Percentiles rank a stretch among this genome's conserved stretches.
Conservation (phyloP, 345 rosid species). For the Ceriops decandra region DNA sequence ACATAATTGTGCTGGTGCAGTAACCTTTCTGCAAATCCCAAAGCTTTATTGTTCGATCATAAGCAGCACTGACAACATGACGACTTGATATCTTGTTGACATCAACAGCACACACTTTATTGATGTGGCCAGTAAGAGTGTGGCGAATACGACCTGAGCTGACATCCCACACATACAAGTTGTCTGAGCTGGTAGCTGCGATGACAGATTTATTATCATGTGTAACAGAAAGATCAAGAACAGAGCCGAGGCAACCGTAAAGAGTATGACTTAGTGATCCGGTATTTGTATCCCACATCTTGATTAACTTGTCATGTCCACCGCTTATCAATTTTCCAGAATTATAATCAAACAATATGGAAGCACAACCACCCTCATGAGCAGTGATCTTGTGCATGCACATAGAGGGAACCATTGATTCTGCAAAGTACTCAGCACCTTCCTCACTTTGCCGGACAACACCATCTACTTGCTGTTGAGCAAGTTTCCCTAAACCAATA, state of each 20-base stretch:
- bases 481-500: constrained; percentile 82
- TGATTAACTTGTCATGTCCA: constrained; percentile 79
- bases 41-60: constrained; percentile 91
- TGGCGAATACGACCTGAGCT: constrained; percentile 71
- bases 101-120: constrained; percentile 93
- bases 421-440: constrained; percentile 80
- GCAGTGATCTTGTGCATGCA: constrained; percentile 77
- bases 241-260: constrained; percentile 79
- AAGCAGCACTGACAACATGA: constrained; percentile 82
- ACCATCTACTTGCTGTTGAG: constrained; percentile 92
- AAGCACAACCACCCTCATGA: constrained; percentile 94
- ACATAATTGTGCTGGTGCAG: constrained; percentile 86
- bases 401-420: constrained; percentile 63
- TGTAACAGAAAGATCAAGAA: constrained; percentile 78
- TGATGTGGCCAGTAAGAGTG: constrained; percentile 81
- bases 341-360: constrained; percentile 71
- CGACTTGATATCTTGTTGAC: constrained; percentile 86
- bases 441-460: constrained; percentile 86
- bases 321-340: constrained; percentile 76
- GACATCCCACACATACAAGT: constrained; percentile 88
- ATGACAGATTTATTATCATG: constrained; percentile 77
- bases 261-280: constrained; percentile 65
- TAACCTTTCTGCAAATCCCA: constrained; percentile 98
- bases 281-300: constrained; percentile 83
- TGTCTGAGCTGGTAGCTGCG: constrained; percentile 96